Evolutionary conservation across 1,284 basidiomycete species (phyloP).

Genomic region (Ceratobasidium sp.): DNA sequence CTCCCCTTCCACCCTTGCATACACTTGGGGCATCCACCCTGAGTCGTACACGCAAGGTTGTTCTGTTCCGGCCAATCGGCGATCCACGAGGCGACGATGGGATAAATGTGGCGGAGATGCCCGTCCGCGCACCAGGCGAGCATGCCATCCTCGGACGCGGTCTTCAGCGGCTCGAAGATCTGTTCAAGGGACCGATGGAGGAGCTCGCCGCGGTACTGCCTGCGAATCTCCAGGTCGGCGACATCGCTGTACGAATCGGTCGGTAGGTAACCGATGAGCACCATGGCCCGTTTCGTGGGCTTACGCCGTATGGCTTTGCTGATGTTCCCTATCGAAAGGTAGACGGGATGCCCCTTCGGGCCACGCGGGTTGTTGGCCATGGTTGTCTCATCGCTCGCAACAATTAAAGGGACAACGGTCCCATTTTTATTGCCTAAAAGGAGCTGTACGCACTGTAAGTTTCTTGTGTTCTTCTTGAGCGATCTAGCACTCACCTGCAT

Average conservation of each 20-base stretch:
- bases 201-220: background rate
- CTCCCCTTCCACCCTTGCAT: background rate
- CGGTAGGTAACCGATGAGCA: constrained; percentile 42
- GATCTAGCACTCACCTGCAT: constrained; percentile 8
- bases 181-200: constrained; percentile 45
- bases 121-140: constrained; percentile 26
- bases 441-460: too few species aligned
- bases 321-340: constrained; percentile 39
- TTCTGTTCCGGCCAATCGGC: constrained; percentile 30
- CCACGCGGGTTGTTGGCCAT: background rate
- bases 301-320: constrained; percentile 30
- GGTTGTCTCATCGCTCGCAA: background rate
- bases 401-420: constrained; percentile 9
- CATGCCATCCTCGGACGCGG: background rate
- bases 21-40: constrained; percentile 5
- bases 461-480: background rate
- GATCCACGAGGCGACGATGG: constrained; percentile 15
- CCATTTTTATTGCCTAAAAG: background rate
- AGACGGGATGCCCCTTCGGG: background rate
- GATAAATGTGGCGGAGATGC: constrained; percentile 35
- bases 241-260: background rate
- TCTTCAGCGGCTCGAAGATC: constrained; percentile 29
- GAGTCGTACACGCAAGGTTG: constrained; percentile 2
- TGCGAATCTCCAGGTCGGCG: background rate
- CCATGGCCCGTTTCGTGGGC: constrained; percentile 12